phyloP scores from a whole-genome alignment of 2,329 filamentous ascomycete species.

The Botrytis fragariae region DNA sequence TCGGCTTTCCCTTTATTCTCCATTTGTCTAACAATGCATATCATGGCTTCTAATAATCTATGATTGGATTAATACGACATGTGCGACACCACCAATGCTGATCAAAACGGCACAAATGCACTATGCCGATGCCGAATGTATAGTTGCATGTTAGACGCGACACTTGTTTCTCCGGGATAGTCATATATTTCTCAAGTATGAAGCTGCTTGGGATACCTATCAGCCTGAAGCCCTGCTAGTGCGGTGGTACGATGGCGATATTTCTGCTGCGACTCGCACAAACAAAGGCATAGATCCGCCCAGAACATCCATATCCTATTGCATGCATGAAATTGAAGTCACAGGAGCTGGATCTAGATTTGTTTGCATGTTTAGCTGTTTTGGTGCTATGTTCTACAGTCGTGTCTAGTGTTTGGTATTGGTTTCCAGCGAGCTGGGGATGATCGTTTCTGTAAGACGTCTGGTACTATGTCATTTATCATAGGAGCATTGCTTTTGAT shows the following conservation, averaged over 20 bases:
- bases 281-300: conserved; percentile 14
- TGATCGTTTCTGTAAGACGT: background rate
- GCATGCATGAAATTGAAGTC: conserved; percentile 17
- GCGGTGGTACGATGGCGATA: conserved; percentile 1
- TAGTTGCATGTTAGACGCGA: background rate
- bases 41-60: background rate
- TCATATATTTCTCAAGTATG: background rate
- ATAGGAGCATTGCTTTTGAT: background rate
- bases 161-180: background rate
- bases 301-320: conserved; percentile 11
- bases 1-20: background rate
- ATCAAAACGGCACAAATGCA: conserved; percentile 1
- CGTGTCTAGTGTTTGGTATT: background rate
- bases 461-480: background rate
- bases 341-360: conserved; percentile 16
- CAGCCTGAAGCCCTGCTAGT: background rate
- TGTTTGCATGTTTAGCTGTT: conserved; percentile 4
- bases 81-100: background rate
- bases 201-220: conserved; percentile 11
- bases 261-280: conserved; percentile 3
- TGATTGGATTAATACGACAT: background rate
- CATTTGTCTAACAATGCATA: conserved; percentile 12
- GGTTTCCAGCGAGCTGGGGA: background rate
- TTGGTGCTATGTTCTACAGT: background rate
- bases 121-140: conserved; percentile 1